Evolutionary conservation across 176 grass and related monocot species (phyloP).

Genomic region (Zoysia japonica): DNA sequence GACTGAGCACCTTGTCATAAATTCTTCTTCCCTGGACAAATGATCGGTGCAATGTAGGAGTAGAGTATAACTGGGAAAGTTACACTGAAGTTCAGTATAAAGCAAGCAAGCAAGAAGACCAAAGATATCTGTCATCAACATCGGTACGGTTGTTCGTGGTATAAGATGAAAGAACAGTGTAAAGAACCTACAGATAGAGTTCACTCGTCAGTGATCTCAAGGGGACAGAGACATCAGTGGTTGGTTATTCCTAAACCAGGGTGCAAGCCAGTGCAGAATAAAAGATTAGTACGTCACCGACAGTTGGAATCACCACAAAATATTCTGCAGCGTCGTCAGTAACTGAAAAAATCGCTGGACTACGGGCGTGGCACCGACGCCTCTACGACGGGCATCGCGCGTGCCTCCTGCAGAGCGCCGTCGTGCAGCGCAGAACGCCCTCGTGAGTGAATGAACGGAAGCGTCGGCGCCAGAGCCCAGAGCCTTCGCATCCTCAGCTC

Average conservation of each 20-base stretch:
- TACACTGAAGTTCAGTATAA: neutral
- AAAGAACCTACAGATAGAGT: neutral
- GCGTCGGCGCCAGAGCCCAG: neutral
- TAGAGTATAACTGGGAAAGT: too few species aligned
- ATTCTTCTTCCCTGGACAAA: too few species aligned
- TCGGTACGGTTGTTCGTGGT: neutral
- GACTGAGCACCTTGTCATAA: too few species aligned
- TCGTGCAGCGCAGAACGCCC: neutral
- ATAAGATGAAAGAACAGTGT: neutral
- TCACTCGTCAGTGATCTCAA: neutral
- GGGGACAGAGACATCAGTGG: neutral
- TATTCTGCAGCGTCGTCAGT: too few species aligned
- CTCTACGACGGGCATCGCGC: neutral
- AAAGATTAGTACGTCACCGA: neutral
- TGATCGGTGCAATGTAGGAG: too few species aligned
- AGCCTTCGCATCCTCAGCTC: neutral
- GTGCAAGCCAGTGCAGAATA: neutral
- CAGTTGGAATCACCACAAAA: too few species aligned
- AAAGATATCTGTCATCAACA: neutral
- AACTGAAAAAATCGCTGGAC: too few species aligned
- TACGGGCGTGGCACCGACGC: neutral
- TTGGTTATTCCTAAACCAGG: neutral
- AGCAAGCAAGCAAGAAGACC: neutral
- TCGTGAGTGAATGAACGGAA: neutral
- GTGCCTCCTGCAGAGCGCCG: neutral